Evolutionary conservation across 2,329 filamentous ascomycete species (phyloP).

Genomic region (Ophiostoma angusticollis): DNA sequence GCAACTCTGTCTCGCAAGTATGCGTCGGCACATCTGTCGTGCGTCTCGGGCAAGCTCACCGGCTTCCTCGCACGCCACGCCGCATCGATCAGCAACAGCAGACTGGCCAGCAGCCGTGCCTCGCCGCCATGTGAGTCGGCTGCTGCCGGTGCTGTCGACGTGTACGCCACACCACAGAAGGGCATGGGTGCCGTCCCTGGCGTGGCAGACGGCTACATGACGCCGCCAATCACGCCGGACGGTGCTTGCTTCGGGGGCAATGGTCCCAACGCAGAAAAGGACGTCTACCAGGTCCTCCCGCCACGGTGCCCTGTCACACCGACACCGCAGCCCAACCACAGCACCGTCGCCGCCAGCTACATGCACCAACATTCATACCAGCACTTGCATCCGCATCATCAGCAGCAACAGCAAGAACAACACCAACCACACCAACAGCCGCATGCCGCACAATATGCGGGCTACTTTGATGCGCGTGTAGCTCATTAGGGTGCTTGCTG

Average conservation of each 20-base stretch:
- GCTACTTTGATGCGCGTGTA: slow-evolving; percentile 24
- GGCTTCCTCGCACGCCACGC: slow-evolving; percentile 49
- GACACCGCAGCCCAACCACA: slow-evolving; percentile 39
- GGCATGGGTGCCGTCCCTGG: slow-evolving; percentile 48
- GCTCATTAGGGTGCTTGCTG: slow-evolving; percentile 6
- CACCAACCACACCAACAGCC: slow-evolving; percentile 18
- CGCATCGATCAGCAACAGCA: slow-evolving; percentile 21
- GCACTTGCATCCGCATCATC: slow-evolving; percentile 18
- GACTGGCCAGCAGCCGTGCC: slow-evolving; percentile 16
- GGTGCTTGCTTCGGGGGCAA: slow-evolving; percentile 40
- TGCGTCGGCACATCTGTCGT: slow-evolving; percentile 38
- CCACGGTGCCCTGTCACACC: slow-evolving; percentile 51
- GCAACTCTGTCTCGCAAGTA: slow-evolving; percentile 47
- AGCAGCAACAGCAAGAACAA: slow-evolving; percentile 24
- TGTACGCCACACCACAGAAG: slow-evolving; percentile 72
- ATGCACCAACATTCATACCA: slow-evolving; percentile 19
- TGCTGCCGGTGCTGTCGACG: slow-evolving; percentile 40
- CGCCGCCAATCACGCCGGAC: slow-evolving; percentile 76
- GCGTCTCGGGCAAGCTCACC: slow-evolving; percentile 41
- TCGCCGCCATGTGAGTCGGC: slow-evolving; percentile 45
- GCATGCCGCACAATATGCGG: slow-evolving; percentile 32
- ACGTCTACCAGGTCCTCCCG: slow-evolving; percentile 30
- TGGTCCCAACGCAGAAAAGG: slow-evolving; percentile 30
- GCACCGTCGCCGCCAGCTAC: slow-evolving; percentile 15
- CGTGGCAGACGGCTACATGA: slow-evolving; percentile 64